These are phyloP conservation scores for Pestalotiopsis sp. DNA, from an alignment of 2,329 filamentous ascomycete genomes.

Conservation along the genomic window DNA sequence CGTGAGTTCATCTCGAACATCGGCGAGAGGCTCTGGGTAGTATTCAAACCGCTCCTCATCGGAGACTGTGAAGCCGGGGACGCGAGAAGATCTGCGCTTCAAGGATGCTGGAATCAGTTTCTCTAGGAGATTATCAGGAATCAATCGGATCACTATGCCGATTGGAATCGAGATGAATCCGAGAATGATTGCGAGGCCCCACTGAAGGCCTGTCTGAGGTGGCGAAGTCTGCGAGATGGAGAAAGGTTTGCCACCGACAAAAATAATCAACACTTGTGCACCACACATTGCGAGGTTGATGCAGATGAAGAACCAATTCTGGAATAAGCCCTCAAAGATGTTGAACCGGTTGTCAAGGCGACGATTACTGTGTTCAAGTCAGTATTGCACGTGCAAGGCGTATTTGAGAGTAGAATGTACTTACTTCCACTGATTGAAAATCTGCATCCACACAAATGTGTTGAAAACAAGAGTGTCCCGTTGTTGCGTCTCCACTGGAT, in stretches of 20 bases:
- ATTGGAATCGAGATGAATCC: slow-evolving; percentile 84
- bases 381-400: slow-evolving; percentile 17
- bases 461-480: slow-evolving; percentile 90
- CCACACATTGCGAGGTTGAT: slow-evolving; percentile 88
- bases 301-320: slow-evolving; percentile 84
- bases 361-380: slow-evolving; percentile 62
- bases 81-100: slow-evolving; percentile 45
- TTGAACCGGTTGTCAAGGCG: slow-evolving; percentile 94
- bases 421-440: slow-evolving; percentile 97
- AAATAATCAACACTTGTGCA: slow-evolving; percentile 87
- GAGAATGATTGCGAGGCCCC: slow-evolving; percentile 84
- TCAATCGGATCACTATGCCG: slow-evolving; percentile 75
- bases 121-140: slow-evolving; percentile 71
- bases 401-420: slow-evolving; percentile 22
- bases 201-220: slow-evolving; percentile 69
- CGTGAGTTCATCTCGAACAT: slow-evolving; percentile 77
- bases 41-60: slow-evolving; percentile 65
- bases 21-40: slow-evolving; percentile 71
- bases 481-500: slow-evolving; percentile 40
- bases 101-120: slow-evolving; percentile 54
- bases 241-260: slow-evolving; percentile 81
- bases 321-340: slow-evolving; percentile 83
- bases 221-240: slow-evolving; percentile 57
- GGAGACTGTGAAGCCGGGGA: slow-evolving; percentile 59
- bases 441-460: slow-evolving; percentile 99